Evolutionary conservation across 495 filamentous ascomycete species (phyloP).

Genomic region (Aspergillus indologenus): DNA sequence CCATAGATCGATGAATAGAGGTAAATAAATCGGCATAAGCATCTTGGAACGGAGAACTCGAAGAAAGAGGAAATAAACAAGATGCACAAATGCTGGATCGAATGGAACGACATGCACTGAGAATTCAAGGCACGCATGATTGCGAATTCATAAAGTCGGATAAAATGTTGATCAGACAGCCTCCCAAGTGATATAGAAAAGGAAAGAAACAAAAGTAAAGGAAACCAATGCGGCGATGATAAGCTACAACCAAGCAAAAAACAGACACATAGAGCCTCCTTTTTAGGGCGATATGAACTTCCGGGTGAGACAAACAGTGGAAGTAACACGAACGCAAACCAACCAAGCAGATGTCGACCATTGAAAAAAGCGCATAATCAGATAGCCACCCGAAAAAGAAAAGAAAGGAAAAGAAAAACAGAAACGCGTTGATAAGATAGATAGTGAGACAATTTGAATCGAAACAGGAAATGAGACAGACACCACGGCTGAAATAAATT

Average conservation of each 20-base stretch:
- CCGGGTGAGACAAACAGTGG: not conserved
- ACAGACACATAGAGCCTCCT: slow-evolving; percentile 17
- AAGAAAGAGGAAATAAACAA: not conserved
- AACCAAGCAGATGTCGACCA: slow-evolving; percentile 11
- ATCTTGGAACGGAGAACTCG: not conserved
- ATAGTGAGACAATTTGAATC: slow-evolving; percentile 13
- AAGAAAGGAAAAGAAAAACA: not conserved
- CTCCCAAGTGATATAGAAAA: slow-evolving; percentile 34
- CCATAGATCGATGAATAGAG: not conserved
- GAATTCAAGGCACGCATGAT: slow-evolving; percentile 7
- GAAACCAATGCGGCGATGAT: slow-evolving; percentile 1
- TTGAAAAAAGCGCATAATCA: slow-evolving; percentile 20
- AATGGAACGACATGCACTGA: slow-evolving; percentile 5
- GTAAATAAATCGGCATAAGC: not conserved
- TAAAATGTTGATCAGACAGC: slow-evolving; percentile 47
- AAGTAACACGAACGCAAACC: not conserved
- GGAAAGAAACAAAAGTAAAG: slow-evolving; percentile 12
- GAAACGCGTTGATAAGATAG: not conserved
- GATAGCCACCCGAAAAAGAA: slow-evolving; percentile 30
- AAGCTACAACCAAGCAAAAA: slow-evolving; percentile 3
- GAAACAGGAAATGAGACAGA: slow-evolving; percentile 30
- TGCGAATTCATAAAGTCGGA: slow-evolving; percentile 8
- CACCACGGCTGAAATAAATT: slow-evolving; percentile 18
- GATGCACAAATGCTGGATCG: slow-evolving; percentile 18
- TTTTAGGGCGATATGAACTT: slow-evolving; percentile 7